phyloP scores from a whole-genome alignment of 208 protist genomes.

The Borovskyia barvae region DNA sequence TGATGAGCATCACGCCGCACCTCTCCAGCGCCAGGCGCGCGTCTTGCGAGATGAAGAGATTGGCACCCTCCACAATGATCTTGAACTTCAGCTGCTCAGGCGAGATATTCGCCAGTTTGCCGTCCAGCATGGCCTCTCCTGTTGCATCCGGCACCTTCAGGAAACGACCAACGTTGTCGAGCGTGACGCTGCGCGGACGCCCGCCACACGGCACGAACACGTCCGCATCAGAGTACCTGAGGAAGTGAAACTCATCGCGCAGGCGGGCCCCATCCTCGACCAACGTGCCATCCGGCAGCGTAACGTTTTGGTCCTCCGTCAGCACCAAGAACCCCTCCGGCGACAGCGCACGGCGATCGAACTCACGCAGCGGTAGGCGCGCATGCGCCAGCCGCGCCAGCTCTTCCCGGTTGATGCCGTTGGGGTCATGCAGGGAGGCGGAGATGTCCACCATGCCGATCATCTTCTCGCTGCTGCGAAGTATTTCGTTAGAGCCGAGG shows the following conservation, averaged over 20 bases:
- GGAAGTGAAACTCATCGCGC: conserved; percentile 94
- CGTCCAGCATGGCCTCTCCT: conserved; percentile 64
- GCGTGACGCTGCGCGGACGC: conserved; percentile 92
- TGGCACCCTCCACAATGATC: conserved; percentile 97
- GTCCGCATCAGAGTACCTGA: conserved; percentile 80
- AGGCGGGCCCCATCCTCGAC: conserved; percentile 75
- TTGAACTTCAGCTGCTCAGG: conserved; percentile 81
- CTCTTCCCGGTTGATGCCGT: conserved; percentile 89
- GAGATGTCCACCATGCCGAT: conserved; percentile 93
- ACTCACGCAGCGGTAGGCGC: conserved; percentile 83
- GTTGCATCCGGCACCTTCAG: conserved; percentile 63
- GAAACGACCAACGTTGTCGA: conserved; percentile 90
- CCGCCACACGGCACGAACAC: conserved; percentile 97
- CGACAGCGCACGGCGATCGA: conserved; percentile 83
- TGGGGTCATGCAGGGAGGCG: conserved; percentile 93
- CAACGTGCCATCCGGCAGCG: conserved; percentile 80
- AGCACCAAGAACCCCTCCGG: conserved; percentile 91
- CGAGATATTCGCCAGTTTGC: conserved; percentile 44
- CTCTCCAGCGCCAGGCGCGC: conserved; percentile 91
- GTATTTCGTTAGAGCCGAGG: conserved; percentile 95
- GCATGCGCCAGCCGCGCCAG: conserved; percentile 77
- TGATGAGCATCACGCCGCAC: conserved; percentile 82
- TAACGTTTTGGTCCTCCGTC: conserved; percentile 85
- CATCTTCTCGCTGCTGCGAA: conserved; percentile 91
- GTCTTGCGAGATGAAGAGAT: conserved; percentile 96